phyloP scores from a whole-genome alignment of 1,139 yeast species.

The Nakaseomyces sp. region DNA sequence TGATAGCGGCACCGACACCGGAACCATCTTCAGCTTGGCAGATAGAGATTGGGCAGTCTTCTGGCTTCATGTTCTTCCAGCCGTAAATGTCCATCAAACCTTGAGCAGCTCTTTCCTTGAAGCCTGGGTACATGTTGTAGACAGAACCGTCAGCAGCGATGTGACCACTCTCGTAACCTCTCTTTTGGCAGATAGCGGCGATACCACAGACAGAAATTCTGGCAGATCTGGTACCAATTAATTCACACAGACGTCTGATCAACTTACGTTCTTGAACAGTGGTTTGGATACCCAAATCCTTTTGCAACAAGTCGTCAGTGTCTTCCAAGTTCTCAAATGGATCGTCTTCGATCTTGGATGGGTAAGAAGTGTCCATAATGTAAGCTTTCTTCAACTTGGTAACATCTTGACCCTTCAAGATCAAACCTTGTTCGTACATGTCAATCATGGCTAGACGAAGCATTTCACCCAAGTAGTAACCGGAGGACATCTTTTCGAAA shows the following conservation, averaged over 20 bases:
- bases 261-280: slow-evolving; percentile 74
- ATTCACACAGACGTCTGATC: slow-evolving; percentile 74
- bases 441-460: slow-evolving; percentile 75
- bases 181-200: slow-evolving; percentile 88
- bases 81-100: slow-evolving; percentile 85
- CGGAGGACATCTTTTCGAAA: slow-evolving; percentile 96
- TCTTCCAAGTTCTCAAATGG: slow-evolving; percentile 79
- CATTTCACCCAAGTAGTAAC: slow-evolving; percentile 91
- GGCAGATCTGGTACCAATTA: slow-evolving; percentile 87
- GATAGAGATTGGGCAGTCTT: slow-evolving; percentile 64
- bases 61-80: slow-evolving; percentile 46
- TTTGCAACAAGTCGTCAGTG: slow-evolving; percentile 56
- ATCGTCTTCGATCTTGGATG: slow-evolving; percentile 82
- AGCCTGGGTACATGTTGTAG: slow-evolving; percentile 84
- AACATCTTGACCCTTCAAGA: slow-evolving; percentile 64
- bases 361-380: slow-evolving; percentile 81
- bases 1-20: slow-evolving; percentile 97
- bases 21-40: slow-evolving; percentile 96
- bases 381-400: slow-evolving; percentile 51
- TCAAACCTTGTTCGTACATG: slow-evolving; percentile 50
- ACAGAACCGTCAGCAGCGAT: slow-evolving; percentile 98
- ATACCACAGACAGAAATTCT: slow-evolving; percentile 91
- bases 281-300: slow-evolving; percentile 51
- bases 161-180: slow-evolving; percentile 67
- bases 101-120: slow-evolving; percentile 80